Evolutionary conservation across 1,284 basidiomycete genomes (phyloP).

Genomic region (Apiotrichum veenhuisii): DNA sequence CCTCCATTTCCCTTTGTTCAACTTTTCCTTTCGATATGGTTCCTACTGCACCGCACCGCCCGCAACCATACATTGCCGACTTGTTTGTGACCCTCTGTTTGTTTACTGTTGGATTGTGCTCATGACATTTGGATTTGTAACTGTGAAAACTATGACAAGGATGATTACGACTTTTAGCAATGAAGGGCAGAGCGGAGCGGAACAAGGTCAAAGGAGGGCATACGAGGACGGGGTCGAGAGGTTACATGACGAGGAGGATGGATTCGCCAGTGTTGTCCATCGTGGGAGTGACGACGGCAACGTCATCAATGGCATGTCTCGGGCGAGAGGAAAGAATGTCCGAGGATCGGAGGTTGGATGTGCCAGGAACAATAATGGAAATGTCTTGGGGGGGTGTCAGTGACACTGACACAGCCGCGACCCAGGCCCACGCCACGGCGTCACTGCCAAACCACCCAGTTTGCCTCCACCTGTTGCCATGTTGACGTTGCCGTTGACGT

Average conservation of each 20-base stretch:
- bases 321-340: too few relatives aligned
- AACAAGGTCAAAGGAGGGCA: too few relatives aligned
- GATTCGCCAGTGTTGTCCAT: too few relatives aligned
- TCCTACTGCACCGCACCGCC: neutral
- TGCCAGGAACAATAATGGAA: neutral
- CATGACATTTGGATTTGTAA: neutral
- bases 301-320: too few relatives aligned
- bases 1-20: neutral
- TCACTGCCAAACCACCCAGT: neutral
- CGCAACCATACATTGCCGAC: neutral
- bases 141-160: neutral
- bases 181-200: neutral
- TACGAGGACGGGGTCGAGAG: too few relatives aligned
- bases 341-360: too few relatives aligned
- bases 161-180: too few relatives aligned
- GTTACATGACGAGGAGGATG: too few relatives aligned
- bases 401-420: neutral
- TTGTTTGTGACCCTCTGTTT: neutral
- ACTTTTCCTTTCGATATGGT: neutral
- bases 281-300: too few relatives aligned
- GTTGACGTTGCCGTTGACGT: neutral
- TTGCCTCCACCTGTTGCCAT: too few relatives aligned
- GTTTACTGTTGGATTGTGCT: neutral
- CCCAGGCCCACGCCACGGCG: neutral
- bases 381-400: neutral